Conservation (phyloP, 2,329 filamentous ascomycete genomes). For the Tolypocladium capitatum region DNA sequence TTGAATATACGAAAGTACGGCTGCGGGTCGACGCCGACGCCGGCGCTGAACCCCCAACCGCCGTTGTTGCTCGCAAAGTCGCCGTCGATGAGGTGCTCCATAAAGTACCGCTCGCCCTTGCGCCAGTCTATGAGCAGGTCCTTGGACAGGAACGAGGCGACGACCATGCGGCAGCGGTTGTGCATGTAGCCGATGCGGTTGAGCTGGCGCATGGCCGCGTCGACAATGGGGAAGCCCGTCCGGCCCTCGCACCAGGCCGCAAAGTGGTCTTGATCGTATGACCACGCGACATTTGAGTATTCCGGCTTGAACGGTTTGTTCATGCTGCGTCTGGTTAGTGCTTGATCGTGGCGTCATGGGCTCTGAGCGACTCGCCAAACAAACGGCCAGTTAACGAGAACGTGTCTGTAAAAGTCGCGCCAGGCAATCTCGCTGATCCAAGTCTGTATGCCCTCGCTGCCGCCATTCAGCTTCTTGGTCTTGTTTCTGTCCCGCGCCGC, state of each 20-base stretch:
- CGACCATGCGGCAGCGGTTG: slow-evolving; percentile 75
- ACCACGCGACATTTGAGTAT: slow-evolving; percentile 73
- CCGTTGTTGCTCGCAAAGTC: slow-evolving; percentile 69
- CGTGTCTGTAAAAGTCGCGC: slow-evolving; percentile 81
- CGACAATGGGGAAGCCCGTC: slow-evolving; percentile 73
- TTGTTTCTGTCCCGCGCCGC: slow-evolving; percentile 50
- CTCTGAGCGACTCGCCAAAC: slow-evolving; percentile 41
- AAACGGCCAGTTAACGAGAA: slow-evolving; percentile 75
- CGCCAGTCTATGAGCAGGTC: slow-evolving; percentile 76
- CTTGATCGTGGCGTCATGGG: not conserved
- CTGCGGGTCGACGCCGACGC: slow-evolving; percentile 68
- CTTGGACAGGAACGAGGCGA: slow-evolving; percentile 68
- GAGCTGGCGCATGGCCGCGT: slow-evolving; percentile 75
- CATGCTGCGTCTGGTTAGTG: slow-evolving; percentile 24
- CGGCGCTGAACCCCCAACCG: slow-evolving; percentile 44
- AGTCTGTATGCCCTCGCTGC: slow-evolving; percentile 48
- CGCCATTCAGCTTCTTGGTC: slow-evolving; percentile 51
- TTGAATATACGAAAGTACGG: slow-evolving; percentile 91
- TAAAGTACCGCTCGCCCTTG: slow-evolving; percentile 69
- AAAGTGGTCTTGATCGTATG: slow-evolving; percentile 58
- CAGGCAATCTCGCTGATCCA: slow-evolving; percentile 81
- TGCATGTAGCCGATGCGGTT: slow-evolving; percentile 63
- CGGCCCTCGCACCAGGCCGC: slow-evolving; percentile 58
- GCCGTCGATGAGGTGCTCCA: slow-evolving; percentile 66
- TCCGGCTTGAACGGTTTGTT: slow-evolving; percentile 63